These are phyloP conservation scores for Phoma herbarum DNA, from an alignment of 2,329 filamentous ascomycete genomes.

Conservation along the genomic window DNA sequence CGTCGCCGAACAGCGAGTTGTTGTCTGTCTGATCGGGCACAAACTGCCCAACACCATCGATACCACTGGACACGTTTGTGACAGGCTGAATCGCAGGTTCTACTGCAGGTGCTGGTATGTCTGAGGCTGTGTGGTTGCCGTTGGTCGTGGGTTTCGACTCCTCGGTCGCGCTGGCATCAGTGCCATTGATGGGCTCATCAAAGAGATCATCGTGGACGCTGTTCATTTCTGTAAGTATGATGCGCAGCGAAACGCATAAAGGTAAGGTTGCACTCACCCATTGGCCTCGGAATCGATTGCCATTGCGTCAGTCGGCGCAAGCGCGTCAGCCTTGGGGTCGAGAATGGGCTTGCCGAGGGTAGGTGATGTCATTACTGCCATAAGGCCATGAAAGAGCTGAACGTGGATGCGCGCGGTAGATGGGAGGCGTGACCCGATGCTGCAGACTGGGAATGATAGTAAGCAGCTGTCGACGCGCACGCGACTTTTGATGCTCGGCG, in stretches of 20 bases:
- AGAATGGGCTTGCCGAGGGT: conserved; percentile 48
- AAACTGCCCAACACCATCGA: conserved; percentile 55
- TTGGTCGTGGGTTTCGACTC: conserved; percentile 42
- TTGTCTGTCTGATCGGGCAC: conserved; percentile 52
- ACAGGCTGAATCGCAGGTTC: conserved; percentile 50
- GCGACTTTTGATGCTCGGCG: conserved; percentile 28
- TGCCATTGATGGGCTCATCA: conserved; percentile 39
- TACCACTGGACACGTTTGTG: conserved; percentile 55
- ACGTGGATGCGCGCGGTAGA: conserved; percentile 34
- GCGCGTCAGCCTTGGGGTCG: conserved; percentile 62
- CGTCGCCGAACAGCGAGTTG: conserved; percentile 52
- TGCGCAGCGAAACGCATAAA: conserved; percentile 12
- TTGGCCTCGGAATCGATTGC: conserved; percentile 64
- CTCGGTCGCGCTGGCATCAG: conserved; percentile 25
- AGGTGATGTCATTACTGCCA: conserved; percentile 54
- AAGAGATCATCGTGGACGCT: conserved; percentile 50
- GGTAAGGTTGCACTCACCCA: conserved; percentile 61
- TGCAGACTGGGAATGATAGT: conserved; percentile 29
- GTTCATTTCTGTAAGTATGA: conserved; percentile 26
- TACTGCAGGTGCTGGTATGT: conserved; percentile 35
- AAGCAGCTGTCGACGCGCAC: conserved; percentile 24
- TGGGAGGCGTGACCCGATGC: conserved; percentile 17
- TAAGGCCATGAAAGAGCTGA: conserved; percentile 47
- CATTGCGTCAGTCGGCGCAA: conserved; percentile 60
- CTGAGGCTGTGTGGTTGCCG: conserved; percentile 40